Conservation (phyloP, 352 stramenopile genomes). For the Phytophthora vignae region DNA sequence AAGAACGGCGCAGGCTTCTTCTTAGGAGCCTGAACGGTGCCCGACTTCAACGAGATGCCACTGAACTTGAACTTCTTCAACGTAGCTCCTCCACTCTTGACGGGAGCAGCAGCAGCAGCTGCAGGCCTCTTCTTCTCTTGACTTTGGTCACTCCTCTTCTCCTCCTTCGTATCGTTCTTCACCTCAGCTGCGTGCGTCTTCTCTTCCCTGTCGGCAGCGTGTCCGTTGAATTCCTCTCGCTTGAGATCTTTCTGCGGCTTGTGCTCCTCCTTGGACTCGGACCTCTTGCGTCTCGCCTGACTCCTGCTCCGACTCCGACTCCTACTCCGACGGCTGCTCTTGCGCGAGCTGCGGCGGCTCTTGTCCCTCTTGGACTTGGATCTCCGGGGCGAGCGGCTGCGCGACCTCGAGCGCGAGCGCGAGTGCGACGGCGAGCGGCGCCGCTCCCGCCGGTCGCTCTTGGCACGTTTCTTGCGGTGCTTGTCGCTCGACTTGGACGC, state of each 20-base stretch:
- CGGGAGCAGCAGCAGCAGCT: constrained; percentile 3
- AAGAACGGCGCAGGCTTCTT: constrained; percentile 32
- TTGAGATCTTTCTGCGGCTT: constrained; percentile 7
- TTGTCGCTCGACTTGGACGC: constrained; percentile 34
- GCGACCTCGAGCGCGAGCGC: constrained; percentile 35
- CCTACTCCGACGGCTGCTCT: constrained; percentile 30
- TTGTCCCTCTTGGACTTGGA: constrained; percentile 41
- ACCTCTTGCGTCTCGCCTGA: constrained; percentile 23
- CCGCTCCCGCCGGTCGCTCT: constrained; percentile 24
- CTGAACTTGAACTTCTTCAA: constrained; percentile 76
- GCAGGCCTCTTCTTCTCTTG: constrained; percentile 18
- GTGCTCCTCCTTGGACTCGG: constrained; percentile 37
- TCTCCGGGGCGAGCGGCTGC: constrained; percentile 41
- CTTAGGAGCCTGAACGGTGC: constrained; percentile 5
- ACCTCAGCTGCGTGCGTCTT: neutral
- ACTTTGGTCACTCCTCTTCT: neutral
- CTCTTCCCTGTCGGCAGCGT: too few relatives aligned
- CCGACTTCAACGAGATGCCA: constrained; percentile 69
- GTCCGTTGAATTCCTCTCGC: neutral
- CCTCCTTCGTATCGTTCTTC: constrained; percentile 5
- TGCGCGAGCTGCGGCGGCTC: constrained; percentile 25
- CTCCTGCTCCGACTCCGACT: constrained; percentile 31
- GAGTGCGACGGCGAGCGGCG: constrained; percentile 33
- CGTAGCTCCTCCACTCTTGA: constrained; percentile 21
- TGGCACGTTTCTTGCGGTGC: constrained; percentile 42